Conservation (phyloP, 257 asterid genomes). For the Gentiana dahurica region DNA sequence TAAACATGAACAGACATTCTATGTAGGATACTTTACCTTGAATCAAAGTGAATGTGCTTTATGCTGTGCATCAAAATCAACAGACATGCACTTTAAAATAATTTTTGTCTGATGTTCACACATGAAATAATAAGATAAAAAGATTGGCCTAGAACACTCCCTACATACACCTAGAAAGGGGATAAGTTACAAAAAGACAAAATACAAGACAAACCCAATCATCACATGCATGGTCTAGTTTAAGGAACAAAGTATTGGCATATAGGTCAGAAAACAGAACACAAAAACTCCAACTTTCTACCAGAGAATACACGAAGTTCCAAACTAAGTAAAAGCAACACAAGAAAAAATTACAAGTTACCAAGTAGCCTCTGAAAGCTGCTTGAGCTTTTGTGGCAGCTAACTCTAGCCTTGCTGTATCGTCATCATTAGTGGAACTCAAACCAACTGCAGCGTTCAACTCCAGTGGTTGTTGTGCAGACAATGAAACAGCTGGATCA, state of each 20-base stretch:
- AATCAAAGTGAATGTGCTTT: too few relatives aligned
- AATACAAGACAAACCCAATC: not conserved
- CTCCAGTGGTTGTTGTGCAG: constrained; percentile 30
- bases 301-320: too few relatives aligned
- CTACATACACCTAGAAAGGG: too few relatives aligned
- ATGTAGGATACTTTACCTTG: too few relatives aligned
- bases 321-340: not conserved
- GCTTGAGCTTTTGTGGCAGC: constrained; percentile 51
- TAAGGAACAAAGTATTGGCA: not conserved
- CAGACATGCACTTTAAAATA: too few relatives aligned
- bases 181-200: not conserved
- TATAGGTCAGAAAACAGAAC: not conserved
- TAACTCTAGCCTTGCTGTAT: constrained; percentile 30
- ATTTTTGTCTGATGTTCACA: too few relatives aligned
- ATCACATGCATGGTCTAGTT: not conserved
- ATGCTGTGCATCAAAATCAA: too few relatives aligned
- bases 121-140: too few relatives aligned
- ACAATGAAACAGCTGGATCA: constrained; percentile 23
- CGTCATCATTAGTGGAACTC: constrained; percentile 32
- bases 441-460: constrained; percentile 18
- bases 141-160: too few relatives aligned
- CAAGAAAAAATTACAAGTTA: constrained; percentile 6
- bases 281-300: not conserved
- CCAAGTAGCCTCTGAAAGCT: constrained; percentile 41
- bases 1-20: too few relatives aligned